Conservation (phyloP, 495 filamentous ascomycete genomes). For the Parathielavia appendiculata region DNA sequence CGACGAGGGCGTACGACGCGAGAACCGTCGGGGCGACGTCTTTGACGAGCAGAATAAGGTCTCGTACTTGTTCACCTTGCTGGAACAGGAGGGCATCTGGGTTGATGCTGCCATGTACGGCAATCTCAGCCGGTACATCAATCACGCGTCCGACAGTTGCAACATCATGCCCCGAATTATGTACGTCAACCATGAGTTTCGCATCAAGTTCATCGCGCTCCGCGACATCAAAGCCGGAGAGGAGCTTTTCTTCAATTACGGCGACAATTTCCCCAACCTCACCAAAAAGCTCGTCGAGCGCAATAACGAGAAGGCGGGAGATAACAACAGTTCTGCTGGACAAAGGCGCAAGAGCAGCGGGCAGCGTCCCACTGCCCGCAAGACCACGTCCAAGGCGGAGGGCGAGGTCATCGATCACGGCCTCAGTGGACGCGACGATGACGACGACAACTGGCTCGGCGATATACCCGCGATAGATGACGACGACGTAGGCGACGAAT, state of each 20-base stretch:
- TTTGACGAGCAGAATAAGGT: conserved; percentile 57
- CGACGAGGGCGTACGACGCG: conserved; percentile 54
- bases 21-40: conserved; percentile 53
- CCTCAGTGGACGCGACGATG: conserved; percentile 14
- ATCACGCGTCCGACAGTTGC: conserved; percentile 52
- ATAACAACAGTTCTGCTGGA: background rate
- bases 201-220: conserved; percentile 62
- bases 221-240: conserved; percentile 56
- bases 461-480: conserved; percentile 16
- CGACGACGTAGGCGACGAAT: conserved; percentile 24
- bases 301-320: conserved; percentile 34
- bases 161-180: conserved; percentile 54
- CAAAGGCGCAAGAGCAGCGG: conserved; percentile 24
- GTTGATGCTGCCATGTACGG: conserved; percentile 50
- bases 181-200: conserved; percentile 59
- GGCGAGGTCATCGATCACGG: conserved; percentile 14
- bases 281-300: conserved; percentile 47
- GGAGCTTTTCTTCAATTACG: conserved; percentile 69
- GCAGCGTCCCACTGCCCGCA: conserved; percentile 22
- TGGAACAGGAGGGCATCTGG: conserved; percentile 49
- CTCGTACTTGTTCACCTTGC: conserved; percentile 62
- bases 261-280: conserved; percentile 48
- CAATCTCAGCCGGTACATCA: conserved; percentile 62
- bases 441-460: conserved; percentile 10
- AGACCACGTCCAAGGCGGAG: conserved; percentile 21